A percentile compares a stretch with the other conserved stretches of the same genome.
phyloP scores from a whole-genome alignment of 768 basidiomycete species.

The Leucosporidium yakuticum region DNA sequence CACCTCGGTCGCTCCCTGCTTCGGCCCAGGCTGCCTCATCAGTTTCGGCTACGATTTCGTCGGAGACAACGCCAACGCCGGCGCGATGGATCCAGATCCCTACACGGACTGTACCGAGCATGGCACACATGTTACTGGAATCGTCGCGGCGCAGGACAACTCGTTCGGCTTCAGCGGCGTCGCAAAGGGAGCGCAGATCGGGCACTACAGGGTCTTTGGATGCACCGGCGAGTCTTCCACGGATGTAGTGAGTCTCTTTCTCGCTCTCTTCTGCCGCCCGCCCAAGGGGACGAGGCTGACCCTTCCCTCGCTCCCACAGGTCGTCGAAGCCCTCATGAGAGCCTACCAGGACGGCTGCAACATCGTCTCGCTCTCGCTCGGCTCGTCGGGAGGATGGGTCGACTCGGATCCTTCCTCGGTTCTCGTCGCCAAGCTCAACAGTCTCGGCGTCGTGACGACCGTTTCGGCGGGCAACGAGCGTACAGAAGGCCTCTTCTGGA shows the following conservation, averaged over 20 bases:
- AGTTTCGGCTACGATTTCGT: conserved; percentile 45
- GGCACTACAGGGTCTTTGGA: conserved; percentile 54
- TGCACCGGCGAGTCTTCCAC: conserved; percentile 50
- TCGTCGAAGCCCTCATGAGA: conserved; percentile 42
- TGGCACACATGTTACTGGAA: conserved; percentile 49
- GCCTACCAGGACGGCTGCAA: conserved; percentile 55
- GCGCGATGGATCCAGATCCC: conserved; percentile 51
- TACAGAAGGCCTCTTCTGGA: conserved; percentile 58
- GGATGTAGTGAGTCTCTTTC: conserved; percentile 39
- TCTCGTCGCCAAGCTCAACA: conserved; percentile 57
- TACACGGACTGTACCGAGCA: conserved; percentile 38
- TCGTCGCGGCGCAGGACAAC: conserved; percentile 59
- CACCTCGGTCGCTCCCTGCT: conserved; percentile 40
- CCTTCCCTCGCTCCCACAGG: background rate
- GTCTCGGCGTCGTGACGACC: conserved; percentile 57
- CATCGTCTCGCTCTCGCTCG: conserved; percentile 61
- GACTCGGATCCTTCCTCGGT: conserved; percentile 51
- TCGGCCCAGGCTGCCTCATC: conserved; percentile 43
- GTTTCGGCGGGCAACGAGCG: conserved; percentile 61
- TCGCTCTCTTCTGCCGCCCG: too few species aligned
- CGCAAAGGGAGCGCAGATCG: conserved; percentile 57
- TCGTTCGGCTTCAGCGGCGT: conserved; percentile 64
- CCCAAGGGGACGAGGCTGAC: background rate
- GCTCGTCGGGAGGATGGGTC: conserved; percentile 61
- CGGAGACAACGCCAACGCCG: conserved; percentile 42